A percentile compares a stretch with the other conserved stretches of the same genome.
These are phyloP conservation scores for Barnettozyma sp. DNA, from an alignment of 805 yeast genomes.

Conservation along the genomic window DNA sequence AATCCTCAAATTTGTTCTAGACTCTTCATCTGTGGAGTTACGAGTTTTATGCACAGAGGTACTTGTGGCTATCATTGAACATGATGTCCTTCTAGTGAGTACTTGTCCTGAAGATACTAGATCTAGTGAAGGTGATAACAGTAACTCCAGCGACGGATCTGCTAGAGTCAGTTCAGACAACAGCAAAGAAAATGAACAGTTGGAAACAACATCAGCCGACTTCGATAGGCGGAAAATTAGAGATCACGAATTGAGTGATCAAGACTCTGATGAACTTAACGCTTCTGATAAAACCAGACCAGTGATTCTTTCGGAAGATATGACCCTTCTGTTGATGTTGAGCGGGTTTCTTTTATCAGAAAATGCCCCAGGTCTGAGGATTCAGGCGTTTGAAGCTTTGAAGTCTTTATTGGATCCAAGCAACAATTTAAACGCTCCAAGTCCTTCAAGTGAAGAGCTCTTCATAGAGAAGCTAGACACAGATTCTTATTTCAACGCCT, in stretches of 20 bases:
- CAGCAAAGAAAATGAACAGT: neutral
- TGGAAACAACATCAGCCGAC: neutral
- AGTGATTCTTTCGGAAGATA: conserved; percentile 40
- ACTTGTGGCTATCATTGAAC: conserved; percentile 74
- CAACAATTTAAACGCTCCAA: conserved; percentile 15
- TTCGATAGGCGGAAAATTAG: conserved; percentile 6
- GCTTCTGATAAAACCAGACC: conserved; percentile 5
- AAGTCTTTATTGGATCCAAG: conserved; percentile 57
- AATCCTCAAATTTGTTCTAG: conserved; percentile 66
- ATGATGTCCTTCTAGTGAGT: conserved; percentile 59
- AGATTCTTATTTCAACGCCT: conserved; percentile 44
- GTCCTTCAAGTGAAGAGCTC: conserved; percentile 20
- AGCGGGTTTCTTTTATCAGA: conserved; percentile 57
- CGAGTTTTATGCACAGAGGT: conserved; percentile 75
- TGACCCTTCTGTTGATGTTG: conserved; percentile 49
- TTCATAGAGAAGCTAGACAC: conserved; percentile 28
- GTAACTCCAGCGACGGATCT: no score
- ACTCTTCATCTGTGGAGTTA: conserved; percentile 39
- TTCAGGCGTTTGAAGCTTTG: conserved; percentile 80
- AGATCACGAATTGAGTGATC: conserved; percentile 2
- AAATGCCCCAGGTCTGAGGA: conserved; percentile 60
- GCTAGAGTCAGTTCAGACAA: no score
- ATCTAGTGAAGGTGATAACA: no score
- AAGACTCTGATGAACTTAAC: no score
- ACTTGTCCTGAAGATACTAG: conserved; percentile 6